phyloP scores from a whole-genome alignment of 106 monocot genomes.

The Dendrobium catenatum region DNA sequence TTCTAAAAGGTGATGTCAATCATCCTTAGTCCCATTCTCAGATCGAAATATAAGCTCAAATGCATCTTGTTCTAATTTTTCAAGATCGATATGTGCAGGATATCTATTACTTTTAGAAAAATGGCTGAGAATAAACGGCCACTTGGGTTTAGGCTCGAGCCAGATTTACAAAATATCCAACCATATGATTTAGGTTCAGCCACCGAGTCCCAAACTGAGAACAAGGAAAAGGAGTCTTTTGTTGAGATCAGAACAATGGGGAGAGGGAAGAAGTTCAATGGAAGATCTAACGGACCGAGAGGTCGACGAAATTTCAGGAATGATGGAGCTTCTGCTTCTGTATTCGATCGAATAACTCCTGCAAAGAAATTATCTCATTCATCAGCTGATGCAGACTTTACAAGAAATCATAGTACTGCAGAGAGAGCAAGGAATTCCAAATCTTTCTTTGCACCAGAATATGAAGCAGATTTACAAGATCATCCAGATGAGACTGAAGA shows the following conservation, averaged over 20 bases:
- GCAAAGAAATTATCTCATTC: too few relatives aligned
- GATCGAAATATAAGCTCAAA: not conserved
- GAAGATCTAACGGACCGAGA: not conserved
- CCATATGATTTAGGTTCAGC: slow-evolving; percentile 28
- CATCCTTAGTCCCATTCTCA: not conserved
- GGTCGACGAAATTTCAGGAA: not conserved
- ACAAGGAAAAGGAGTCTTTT: slow-evolving; percentile 2
- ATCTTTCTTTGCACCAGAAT: too few relatives aligned
- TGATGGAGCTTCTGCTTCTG: not conserved
- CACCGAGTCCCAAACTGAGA: not conserved
- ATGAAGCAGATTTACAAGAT: too few relatives aligned
- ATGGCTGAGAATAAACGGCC: slow-evolving; percentile 60
- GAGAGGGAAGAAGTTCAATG: slow-evolving; percentile 10
- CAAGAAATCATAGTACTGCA: not conserved
- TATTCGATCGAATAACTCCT: not conserved
- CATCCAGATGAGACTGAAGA: not conserved
- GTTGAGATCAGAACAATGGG: not conserved
- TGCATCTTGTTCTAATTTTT: not conserved
- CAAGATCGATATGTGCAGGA: slow-evolving; percentile 21
- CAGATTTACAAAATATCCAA: slow-evolving; percentile 45
- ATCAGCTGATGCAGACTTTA: too few relatives aligned
- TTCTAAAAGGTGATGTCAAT: slow-evolving; percentile 41
- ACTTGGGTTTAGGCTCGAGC: slow-evolving; percentile 24
- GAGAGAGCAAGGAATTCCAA: not conserved
- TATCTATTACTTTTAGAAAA: slow-evolving; percentile 75